A percentile compares a stretch with the other conserved stretches of the same genome.
Evolutionary conservation across 805 yeast genomes (phyloP).

Genomic region (Spathaspora hagerdaliae): DNA sequence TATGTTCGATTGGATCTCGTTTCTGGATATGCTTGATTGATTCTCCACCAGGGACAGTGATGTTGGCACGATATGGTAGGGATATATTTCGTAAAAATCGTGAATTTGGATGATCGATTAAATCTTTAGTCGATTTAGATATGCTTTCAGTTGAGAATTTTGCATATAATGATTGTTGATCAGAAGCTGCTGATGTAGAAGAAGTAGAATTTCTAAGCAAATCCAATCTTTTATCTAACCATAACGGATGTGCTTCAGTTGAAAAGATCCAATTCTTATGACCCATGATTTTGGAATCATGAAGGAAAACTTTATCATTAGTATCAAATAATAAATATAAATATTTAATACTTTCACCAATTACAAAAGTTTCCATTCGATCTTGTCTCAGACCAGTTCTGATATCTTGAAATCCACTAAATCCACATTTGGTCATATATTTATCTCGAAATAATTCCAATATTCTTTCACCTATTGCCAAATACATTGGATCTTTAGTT

Average conservation of each 20-base stretch:
- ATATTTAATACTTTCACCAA: conserved; percentile 85
- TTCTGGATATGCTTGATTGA: not conserved
- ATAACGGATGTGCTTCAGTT: conserved; percentile 90
- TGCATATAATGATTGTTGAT: not conserved
- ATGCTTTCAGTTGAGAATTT: not conserved
- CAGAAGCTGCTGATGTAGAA: conserved; percentile 2
- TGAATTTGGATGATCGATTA: not conserved
- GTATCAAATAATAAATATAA: conserved; percentile 75
- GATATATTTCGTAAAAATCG: conserved; percentile 14
- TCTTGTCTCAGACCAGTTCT: conserved; percentile 60
- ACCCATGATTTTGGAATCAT: conserved; percentile 22
- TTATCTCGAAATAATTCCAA: conserved; percentile 49
- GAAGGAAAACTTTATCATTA: conserved; percentile 43
- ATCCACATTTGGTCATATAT: conserved; percentile 70
- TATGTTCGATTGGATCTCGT: conserved; percentile 13
- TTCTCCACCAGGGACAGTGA: conserved; percentile 10
- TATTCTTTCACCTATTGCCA: conserved; percentile 68
- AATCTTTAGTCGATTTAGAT: conserved; percentile 4
- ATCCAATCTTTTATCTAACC: conserved; percentile 45
- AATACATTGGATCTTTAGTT: conserved; percentile 78
- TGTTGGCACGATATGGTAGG: conserved; percentile 7
- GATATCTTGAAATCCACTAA: conserved; percentile 70
- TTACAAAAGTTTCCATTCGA: conserved; percentile 87
- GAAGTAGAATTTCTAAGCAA: not conserved
- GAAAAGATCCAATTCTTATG: conserved; percentile 58